These are phyloP conservation scores for Acanthamoeba royreba DNA, from an alignment of 208 protist genomes.

Conservation along the genomic window DNA sequence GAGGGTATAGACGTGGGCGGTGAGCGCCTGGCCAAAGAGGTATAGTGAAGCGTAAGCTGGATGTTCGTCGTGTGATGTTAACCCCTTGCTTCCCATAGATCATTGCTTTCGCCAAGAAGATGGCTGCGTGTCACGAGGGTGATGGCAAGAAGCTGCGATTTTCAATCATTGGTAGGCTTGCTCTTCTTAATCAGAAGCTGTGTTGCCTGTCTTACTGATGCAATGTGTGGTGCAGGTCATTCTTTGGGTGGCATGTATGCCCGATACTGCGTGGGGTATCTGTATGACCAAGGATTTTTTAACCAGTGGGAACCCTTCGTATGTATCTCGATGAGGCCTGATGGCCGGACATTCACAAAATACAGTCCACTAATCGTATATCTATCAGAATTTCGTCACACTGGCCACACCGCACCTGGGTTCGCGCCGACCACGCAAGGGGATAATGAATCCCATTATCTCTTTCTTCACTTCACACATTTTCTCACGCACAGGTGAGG, in stretches of 20 bases:
- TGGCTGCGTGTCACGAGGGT: neutral
- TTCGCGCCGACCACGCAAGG: neutral
- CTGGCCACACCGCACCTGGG: neutral
- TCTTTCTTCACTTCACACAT: neutral
- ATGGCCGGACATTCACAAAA: neutral
- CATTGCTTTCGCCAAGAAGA: neutral
- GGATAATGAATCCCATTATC: neutral
- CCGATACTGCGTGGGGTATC: neutral
- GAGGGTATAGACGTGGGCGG: neutral
- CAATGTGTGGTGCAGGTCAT: neutral
- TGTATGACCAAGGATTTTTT: neutral
- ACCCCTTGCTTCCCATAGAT: neutral
- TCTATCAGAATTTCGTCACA: neutral
- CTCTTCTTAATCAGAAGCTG: neutral
- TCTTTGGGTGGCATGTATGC: neutral
- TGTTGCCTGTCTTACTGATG: neutral
- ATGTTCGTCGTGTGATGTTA: neutral
- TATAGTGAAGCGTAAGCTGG: neutral
- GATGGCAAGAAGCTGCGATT: neutral
- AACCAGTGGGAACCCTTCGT: neutral
- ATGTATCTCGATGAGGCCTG: too few relatives aligned
- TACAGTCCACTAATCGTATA: neutral
- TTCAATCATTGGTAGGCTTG: neutral
- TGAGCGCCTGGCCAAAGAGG: neutral
- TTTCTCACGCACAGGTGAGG: neutral